Evolutionary conservation across 768 basidiomycete species (phyloP), one percentile per base, ranked within the genome.

Genomic region (Rhizopogon sp.): DNA sequence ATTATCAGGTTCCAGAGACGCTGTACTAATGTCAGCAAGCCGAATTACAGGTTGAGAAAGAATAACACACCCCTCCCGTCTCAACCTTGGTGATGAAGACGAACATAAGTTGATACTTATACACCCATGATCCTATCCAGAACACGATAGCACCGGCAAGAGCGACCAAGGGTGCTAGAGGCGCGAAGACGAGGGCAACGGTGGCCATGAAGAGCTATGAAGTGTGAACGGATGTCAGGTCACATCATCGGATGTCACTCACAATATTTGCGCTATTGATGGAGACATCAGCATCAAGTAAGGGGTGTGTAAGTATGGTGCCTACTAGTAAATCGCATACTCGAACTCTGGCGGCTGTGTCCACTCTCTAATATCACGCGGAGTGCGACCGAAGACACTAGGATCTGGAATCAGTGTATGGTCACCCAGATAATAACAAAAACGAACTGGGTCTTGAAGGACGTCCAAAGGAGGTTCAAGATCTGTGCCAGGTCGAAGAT

Each of bases 71-170:
- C 33, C 97, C 97, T 55, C 96, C 97, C 50, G 87, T 91, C 72
- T 99, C 97, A 13, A 93, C 89, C 58, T 85, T 85, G 6, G 93
- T 85, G 46, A 92, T 74, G 66, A 81, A 95, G 55, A 96, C 92
- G 69, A 96, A 98, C 85, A 98, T 93, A 49, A 98, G 76, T 74
- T 95, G 90, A 65, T 98, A 98, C 73, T 98, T 99, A 78, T 95
- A 93, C 20, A 92, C 89, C 78, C 84, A 84, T 5, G 87, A 88
- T 58, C 83, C 83, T 64, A 88, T 74, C 90, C 93, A 98, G 69
- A 94, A 90, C 20, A 97, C 92, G 33, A 88, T 67, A 3, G 87
- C 86, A 11, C 85, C 92, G 16, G 89, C 90, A 28, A 94, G 77
- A 8, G 79, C 81, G 14, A 99, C 94, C 31, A 98, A 72, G 1